Evolutionary conservation across 75 land plant species (phyloP), one percentile per base, ranked within the genome.

Genomic region (Ceratopteris richardii): DNA sequence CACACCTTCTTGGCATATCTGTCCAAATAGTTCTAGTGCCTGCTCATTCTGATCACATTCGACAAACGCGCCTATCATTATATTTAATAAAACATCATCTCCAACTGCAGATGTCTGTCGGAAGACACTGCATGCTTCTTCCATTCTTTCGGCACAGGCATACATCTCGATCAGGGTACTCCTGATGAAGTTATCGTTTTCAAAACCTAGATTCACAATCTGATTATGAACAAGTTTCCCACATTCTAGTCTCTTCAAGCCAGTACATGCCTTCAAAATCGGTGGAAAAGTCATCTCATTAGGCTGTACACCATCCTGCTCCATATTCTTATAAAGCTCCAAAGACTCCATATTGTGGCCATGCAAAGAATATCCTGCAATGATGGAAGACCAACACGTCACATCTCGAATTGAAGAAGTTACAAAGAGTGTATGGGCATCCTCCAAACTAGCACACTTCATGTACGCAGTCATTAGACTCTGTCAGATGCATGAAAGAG

Each of bases 141-240:
- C 56, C 28, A 86, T 68, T 4, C 80, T 70, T n/a, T 85, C 85
- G 63, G 82, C 79, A 36, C 79, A 79, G 23, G 90, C 75, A 57
- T 82, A 86, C 85, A 86, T 82, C 44, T 86, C 80, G 9, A 86
- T 59, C 10, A 79, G 57, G 0, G 82, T 67, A 28, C 80, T 82
- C 20, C 51, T 20, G 55, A 86, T 31, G 17, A 36, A 41, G 4
- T 82, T 53, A 59, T 66, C 82, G 66, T 66, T 24, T 0, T 47
- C 58, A 67, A 78, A 27, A 0, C 65, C 65, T 51, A 72, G 74
- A 1, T 69, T 78, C n/a, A 44, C 19, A 9, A 76, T 54, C 40
- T 78, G 76, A 0, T 39, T 29, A 44, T 81, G 80, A 75, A 78
- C 75, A 54, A 4, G 40, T 66, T 72, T 75, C 19, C 89, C 89